A percentile compares a stretch with the other conserved stretches of the same genome.
Evolutionary conservation across 2,329 filamentous ascomycete genomes (phyloP).

Genomic region (Didymella pomorum): DNA sequence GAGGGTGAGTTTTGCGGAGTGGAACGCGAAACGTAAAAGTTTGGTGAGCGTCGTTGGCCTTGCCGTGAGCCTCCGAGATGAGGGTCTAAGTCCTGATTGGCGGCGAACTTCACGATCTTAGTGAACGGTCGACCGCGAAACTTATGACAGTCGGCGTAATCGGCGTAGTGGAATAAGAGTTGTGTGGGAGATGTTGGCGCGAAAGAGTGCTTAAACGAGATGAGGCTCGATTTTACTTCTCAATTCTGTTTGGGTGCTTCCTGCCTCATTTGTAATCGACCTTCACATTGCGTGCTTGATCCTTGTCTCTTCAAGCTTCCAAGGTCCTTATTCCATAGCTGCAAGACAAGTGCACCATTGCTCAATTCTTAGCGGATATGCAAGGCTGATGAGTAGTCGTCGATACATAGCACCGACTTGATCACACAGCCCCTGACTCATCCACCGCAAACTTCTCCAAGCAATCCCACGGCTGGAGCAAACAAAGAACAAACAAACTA

Average conservation of each 20-base stretch:
- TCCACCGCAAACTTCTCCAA: neutral
- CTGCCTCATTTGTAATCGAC: constrained; percentile 21
- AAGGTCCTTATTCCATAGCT: neutral
- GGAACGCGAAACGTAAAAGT: constrained; percentile 20
- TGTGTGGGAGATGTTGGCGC: constrained; percentile 1
- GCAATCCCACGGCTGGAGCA: neutral
- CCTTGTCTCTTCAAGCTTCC: constrained; percentile 2
- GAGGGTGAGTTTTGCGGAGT: constrained; percentile 4
- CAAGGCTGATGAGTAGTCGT: neutral
- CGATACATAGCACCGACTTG: neutral
- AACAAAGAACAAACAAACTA: neutral
- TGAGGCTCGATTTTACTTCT: neutral
- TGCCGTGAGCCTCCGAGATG: constrained; percentile 17
- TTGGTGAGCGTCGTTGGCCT: constrained; percentile 3
- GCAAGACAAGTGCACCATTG: too few species aligned
- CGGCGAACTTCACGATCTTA: constrained; percentile 4
- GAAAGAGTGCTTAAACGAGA: constrained; percentile 10
- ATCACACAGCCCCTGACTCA: neutral
- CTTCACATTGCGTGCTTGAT: constrained; percentile 11
- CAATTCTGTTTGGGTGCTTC: neutral
- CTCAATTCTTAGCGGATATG: neutral
- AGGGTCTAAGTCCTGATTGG: constrained; percentile 10
- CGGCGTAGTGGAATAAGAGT: neutral
- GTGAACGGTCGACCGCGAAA: neutral
- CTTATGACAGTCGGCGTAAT: neutral